Percentiles rank a stretch among this genome's conserved stretches.
Evolutionary conservation across 2,329 filamentous ascomycete genomes (phyloP).

Genomic region (Monilinia laxa): DNA sequence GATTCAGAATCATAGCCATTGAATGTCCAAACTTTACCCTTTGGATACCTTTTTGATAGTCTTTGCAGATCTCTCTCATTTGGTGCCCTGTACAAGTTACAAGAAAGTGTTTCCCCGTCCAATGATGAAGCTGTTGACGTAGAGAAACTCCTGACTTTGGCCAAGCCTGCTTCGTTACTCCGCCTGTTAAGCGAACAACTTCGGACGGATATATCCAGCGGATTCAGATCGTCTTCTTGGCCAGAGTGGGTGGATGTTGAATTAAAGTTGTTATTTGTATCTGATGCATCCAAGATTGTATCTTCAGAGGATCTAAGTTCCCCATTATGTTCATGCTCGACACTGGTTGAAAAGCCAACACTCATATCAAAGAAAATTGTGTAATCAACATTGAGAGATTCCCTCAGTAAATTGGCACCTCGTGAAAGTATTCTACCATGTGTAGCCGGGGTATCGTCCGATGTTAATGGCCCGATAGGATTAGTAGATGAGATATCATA

Average conservation of each 20-base stretch:
- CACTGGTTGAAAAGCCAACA: constrained; percentile 17
- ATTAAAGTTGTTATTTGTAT: not conserved
- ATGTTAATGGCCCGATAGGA: not conserved
- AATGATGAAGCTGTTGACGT: constrained; percentile 7
- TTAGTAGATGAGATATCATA: not conserved
- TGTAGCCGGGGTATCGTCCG: not conserved
- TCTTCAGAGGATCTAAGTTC: not conserved
- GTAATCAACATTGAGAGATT: constrained; percentile 28
- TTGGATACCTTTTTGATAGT: constrained; percentile 7
- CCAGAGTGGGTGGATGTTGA: not conserved
- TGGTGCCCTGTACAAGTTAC: not conserved
- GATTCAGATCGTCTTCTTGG: not conserved
- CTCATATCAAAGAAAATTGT: constrained; percentile 27
- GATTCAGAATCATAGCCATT: constrained; percentile 19
- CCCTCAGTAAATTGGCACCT: constrained; percentile 26
- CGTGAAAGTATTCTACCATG: constrained; percentile 23
- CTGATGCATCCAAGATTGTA: not conserved
- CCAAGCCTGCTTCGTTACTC: constrained; percentile 15
- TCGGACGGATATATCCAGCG: not conserved
- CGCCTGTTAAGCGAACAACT: constrained; percentile 4
- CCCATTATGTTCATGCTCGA: not conserved
- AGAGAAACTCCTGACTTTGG: constrained; percentile 19
- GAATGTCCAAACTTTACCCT: constrained; percentile 20
- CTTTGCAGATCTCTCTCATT: constrained; percentile 19
- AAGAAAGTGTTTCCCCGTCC: constrained; percentile 1